phyloP scores from a whole-genome alignment of 495 filamentous ascomycete species.

The Aspergillus olivimuriae region DNA sequence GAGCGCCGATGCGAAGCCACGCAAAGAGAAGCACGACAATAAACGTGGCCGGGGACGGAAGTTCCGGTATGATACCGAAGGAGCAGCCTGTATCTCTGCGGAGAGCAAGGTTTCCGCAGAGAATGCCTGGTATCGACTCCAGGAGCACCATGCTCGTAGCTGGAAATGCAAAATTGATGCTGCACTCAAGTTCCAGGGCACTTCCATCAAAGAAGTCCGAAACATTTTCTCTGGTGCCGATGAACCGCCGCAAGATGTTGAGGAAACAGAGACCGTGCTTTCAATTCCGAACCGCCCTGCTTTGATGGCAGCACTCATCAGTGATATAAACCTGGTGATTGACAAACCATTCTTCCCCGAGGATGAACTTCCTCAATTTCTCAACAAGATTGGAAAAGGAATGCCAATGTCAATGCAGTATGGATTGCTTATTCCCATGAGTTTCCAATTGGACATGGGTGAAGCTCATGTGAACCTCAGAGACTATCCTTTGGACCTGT shows the following conservation, averaged over 20 bases:
- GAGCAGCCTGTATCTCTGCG: constrained; percentile 59
- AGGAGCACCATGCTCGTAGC: constrained; percentile 75
- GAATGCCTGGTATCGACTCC: constrained; percentile 67
- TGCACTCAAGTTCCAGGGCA: constrained; percentile 60
- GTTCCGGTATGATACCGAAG: constrained; percentile 78
- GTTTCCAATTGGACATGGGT: constrained; percentile 82
- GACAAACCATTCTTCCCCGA: constrained; percentile 93
- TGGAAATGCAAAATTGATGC: constrained; percentile 92
- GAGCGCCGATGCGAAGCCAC: constrained; percentile 42
- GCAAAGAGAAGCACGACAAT: constrained; percentile 19
- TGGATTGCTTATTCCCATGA: constrained; percentile 81
- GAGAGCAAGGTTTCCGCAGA: constrained; percentile 62
- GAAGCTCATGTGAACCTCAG: constrained; percentile 78
- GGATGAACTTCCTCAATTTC: constrained; percentile 69
- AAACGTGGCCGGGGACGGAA: constrained; percentile 32
- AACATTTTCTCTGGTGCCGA: constrained; percentile 78
- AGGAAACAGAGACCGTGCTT: constrained; percentile 79
- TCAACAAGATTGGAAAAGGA: constrained; percentile 87
- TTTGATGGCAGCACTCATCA: constrained; percentile 72
- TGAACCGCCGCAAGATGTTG: constrained; percentile 69
- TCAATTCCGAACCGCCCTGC: constrained; percentile 81
- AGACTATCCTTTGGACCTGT: constrained; percentile 87
- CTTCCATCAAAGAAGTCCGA: constrained; percentile 71
- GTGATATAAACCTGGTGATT: constrained; percentile 76
- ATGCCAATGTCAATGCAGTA: constrained; percentile 91